phyloP scores from a whole-genome alignment of 192 early-diverging fungal genomes.

The Coemansia sp. region DNA sequence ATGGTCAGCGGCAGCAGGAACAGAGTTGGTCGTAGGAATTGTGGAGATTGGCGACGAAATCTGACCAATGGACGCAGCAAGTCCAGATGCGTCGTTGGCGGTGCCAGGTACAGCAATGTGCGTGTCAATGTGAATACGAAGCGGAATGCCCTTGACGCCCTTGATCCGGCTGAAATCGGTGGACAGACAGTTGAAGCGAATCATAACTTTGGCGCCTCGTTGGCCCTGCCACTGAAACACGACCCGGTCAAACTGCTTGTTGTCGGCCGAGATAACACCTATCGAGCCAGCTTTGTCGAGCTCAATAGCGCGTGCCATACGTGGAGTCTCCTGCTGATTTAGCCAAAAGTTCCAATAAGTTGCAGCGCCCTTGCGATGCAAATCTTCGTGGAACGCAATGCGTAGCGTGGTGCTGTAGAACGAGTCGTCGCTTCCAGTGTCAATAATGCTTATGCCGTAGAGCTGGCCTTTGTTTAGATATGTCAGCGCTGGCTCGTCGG shows the following conservation, averaged over 20 bases:
- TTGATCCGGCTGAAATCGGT: conserved; percentile 81
- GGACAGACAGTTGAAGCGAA: conserved; percentile 73
- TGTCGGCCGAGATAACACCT: conserved; percentile 58
- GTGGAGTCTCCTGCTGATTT: conserved; percentile 59
- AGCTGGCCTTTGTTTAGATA: conserved; percentile 71
- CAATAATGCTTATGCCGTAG: conserved; percentile 58
- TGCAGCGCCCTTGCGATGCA: conserved; percentile 59
- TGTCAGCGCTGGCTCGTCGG: conserved; percentile 60
- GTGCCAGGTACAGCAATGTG: conserved; percentile 14
- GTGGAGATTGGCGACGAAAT: conserved; percentile 3
- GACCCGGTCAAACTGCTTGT: conserved; percentile 64
- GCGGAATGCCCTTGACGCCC: conserved; percentile 73
- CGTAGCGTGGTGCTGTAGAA: conserved; percentile 57
- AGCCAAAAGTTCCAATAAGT: conserved; percentile 74
- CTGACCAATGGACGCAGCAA: conserved; percentile 15
- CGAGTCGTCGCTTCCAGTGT: conserved; percentile 49
- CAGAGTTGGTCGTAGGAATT: conserved; percentile 7
- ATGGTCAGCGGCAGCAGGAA: neutral
- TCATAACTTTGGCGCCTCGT: conserved; percentile 59
- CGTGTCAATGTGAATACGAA: conserved; percentile 56
- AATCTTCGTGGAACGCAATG: conserved; percentile 70
- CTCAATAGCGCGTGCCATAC: conserved; percentile 61
- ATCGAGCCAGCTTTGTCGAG: conserved; percentile 59
- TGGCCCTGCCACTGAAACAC: conserved; percentile 70
- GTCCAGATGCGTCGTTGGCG: conserved; percentile 10